phyloP scores from a whole-genome alignment of 129 eudicot species.

The Pittosporum tobira region DNA sequence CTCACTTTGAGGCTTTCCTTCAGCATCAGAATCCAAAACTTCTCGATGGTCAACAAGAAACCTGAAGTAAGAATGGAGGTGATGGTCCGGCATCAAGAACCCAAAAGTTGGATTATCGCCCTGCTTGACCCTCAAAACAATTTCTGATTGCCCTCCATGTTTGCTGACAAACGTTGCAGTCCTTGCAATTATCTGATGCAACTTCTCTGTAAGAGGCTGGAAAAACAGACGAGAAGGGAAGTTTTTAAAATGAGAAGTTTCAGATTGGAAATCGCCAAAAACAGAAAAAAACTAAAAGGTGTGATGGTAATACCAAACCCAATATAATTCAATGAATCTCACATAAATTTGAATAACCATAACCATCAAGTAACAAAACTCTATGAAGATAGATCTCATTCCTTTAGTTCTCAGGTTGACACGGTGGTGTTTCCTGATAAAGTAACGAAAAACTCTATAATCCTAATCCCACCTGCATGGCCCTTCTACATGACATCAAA shows the following conservation, averaged over 20 bases:
- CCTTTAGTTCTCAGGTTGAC: constrained; percentile 42
- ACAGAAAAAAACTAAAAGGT: too few species aligned
- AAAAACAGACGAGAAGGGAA: constrained; percentile 30
- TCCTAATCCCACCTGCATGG: constrained; percentile 99
- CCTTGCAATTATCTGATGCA: constrained; percentile 91
- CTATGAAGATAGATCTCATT: constrained; percentile 21
- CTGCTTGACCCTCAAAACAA: constrained; percentile 88
- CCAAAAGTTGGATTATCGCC: constrained; percentile 99
- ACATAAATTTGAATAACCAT: constrained; percentile 20
- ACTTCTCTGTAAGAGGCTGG: constrained; percentile 92
- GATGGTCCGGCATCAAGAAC: constrained; percentile 88
- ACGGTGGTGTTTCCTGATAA: constrained; percentile 37
- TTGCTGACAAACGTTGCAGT: constrained; percentile 88
- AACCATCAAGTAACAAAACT: constrained; percentile 22
- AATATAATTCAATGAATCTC: constrained; percentile 22
- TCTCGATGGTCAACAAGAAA: constrained; percentile 76
- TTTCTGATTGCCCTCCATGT: constrained; percentile 98
- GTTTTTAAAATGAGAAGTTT: constrained; percentile 17
- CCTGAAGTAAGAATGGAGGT: constrained; percentile 89
- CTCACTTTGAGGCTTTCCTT: constrained; percentile 34
- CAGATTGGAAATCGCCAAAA: constrained; percentile 7
- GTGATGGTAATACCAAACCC: background rate
- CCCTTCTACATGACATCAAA: constrained; percentile 78
- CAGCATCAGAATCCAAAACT: constrained; percentile 40
- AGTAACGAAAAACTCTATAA: constrained; percentile 34